Evolutionary conservation across 306 rosid genomes (phyloP).

Genomic region (Begonia fuchsioides): DNA sequence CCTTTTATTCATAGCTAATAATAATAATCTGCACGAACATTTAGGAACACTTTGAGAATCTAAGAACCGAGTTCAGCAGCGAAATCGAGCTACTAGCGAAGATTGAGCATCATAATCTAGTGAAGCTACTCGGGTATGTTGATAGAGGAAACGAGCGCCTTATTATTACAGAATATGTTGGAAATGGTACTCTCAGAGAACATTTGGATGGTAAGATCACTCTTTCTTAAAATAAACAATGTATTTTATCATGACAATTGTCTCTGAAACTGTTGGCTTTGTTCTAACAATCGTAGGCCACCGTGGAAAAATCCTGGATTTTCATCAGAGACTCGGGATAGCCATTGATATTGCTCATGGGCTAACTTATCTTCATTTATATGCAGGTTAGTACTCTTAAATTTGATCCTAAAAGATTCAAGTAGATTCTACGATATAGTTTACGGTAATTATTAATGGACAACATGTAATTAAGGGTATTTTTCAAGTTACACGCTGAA

Average conservation of each 20-base stretch:
- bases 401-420: too few species aligned
- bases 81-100: slow-evolving; percentile 84
- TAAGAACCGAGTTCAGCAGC: slow-evolving; percentile 72
- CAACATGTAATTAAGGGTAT: too few species aligned
- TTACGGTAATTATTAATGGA: too few species aligned
- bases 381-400: slow-evolving; percentile 50
- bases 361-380: slow-evolving; percentile 76
- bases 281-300: slow-evolving; percentile 38
- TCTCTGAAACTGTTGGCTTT: slow-evolving; percentile 7
- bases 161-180: slow-evolving; percentile 75
- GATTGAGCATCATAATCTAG: slow-evolving; percentile 90
- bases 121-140: slow-evolving; percentile 74
- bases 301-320: slow-evolving; percentile 66
- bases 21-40: slow-evolving; percentile 3
- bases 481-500: too few species aligned
- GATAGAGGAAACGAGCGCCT: slow-evolving; percentile 80
- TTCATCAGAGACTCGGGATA: slow-evolving; percentile 91
- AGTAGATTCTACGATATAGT: too few species aligned
- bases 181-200: slow-evolving; percentile 87
- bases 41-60: slow-evolving; percentile 68
- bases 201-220: slow-evolving; percentile 81
- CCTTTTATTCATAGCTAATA: too few species aligned
- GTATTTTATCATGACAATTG: not conserved
- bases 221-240: not conserved
- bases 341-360: slow-evolving; percentile 98